These are phyloP conservation scores for Venturia oleaginea DNA, from an alignment of 2,329 filamentous ascomycete genomes.

Conservation along the genomic window DNA sequence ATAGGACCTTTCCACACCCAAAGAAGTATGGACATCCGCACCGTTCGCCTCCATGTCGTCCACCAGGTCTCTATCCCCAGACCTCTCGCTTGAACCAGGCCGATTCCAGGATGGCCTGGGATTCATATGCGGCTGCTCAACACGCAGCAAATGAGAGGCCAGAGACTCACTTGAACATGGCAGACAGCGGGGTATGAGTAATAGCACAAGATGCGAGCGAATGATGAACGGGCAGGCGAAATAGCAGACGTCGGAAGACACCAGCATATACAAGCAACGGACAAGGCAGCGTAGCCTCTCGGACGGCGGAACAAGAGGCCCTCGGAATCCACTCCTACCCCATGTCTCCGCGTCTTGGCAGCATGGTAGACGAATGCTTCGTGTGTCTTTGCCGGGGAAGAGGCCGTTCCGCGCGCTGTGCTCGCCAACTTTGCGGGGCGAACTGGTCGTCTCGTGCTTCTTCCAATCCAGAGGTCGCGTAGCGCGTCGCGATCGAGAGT, in stretches of 20 bases:
- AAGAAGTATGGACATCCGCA: background rate
- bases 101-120: background rate
- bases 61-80: background rate
- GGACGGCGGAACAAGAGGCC: background rate
- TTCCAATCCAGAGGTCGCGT: background rate
- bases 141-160: background rate
- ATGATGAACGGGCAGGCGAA: too few relatives aligned
- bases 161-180: background rate
- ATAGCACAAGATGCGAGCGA: background rate
- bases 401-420: background rate
- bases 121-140: background rate
- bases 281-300: background rate
- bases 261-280: background rate
- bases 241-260: background rate
- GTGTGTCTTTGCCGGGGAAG: background rate
- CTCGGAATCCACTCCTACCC: background rate
- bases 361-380: background rate
- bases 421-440: background rate
- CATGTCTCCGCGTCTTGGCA: slow-evolving; percentile 1
- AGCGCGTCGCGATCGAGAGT: background rate
- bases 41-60: background rate
- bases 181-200: background rate
- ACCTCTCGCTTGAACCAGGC: background rate
- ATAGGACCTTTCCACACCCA: background rate
- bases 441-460: background rate